phyloP scores from a whole-genome alignment of 768 basidiomycete genomes.

The Amyloporia xantha region DNA sequence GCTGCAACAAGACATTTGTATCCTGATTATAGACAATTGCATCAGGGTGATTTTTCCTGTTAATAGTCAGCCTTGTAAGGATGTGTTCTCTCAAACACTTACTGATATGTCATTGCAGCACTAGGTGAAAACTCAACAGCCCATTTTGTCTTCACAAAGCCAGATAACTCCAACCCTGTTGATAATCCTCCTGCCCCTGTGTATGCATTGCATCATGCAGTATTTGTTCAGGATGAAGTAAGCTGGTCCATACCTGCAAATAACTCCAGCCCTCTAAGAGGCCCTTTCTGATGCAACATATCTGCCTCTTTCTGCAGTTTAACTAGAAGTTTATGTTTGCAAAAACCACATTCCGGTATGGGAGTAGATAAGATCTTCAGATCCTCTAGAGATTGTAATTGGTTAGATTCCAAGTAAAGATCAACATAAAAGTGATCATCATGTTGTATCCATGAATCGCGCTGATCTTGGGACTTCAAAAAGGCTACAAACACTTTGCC shows the following conservation, averaged over 20 bases:
- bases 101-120: slow-evolving; percentile 63
- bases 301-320: slow-evolving; percentile 17
- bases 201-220: not conserved
- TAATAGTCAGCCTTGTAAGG: not conserved
- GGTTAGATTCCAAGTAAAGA: slow-evolving; percentile 16
- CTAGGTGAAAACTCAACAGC: slow-evolving; percentile 61
- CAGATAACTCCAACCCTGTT: slow-evolving; percentile 55
- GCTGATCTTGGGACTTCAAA: slow-evolving; percentile 24
- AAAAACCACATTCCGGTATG: not conserved
- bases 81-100: slow-evolving; percentile 13
- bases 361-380: not conserved
- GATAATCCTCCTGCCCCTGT: slow-evolving; percentile 73
- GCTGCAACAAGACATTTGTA: slow-evolving; percentile 50
- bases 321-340: not conserved
- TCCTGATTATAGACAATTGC: slow-evolving; percentile 61
- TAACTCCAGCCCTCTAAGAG: slow-evolving; percentile 56
- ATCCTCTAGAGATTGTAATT: slow-evolving; percentile 10
- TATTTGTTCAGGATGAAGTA: not conserved
- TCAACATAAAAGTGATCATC: slow-evolving; percentile 57
- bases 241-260: slow-evolving; percentile 46
- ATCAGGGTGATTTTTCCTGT: slow-evolving; percentile 56
- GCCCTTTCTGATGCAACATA: slow-evolving; percentile 32
- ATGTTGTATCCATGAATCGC: slow-evolving; percentile 40
- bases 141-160: slow-evolving; percentile 57
- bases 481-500: slow-evolving; percentile 49